These are phyloP conservation scores for Tylopilus sp. DNA, from an alignment of 1,284 basidiomycete genomes.

Conservation along the genomic window DNA sequence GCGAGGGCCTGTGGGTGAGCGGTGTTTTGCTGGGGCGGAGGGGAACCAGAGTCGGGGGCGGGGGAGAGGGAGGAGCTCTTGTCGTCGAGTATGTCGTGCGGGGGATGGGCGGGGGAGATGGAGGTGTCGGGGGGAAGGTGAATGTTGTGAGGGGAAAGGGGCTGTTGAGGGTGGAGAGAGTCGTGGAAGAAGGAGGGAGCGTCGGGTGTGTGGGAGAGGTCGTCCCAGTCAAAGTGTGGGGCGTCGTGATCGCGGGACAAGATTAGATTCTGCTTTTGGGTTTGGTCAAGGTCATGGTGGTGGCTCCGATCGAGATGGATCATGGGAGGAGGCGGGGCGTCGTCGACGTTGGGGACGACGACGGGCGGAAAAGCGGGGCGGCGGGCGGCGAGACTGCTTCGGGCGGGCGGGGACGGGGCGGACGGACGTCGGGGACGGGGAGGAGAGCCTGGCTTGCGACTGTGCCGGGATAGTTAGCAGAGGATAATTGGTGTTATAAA, in stretches of 20 bases:
- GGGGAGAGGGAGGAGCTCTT: conserved; percentile 55
- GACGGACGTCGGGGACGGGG: conserved; percentile 2
- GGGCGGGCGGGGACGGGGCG: conserved; percentile 2
- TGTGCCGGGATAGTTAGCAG: conserved; percentile 14
- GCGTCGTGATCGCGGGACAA: conserved; percentile 40
- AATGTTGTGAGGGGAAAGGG: conserved; percentile 26
- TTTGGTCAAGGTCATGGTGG: conserved; percentile 44
- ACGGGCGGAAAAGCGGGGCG: neutral
- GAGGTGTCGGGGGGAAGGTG: conserved; percentile 25
- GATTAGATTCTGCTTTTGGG: conserved; percentile 47
- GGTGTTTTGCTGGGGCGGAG: conserved; percentile 20
- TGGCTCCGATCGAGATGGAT: conserved; percentile 60
- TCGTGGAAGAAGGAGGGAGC: conserved; percentile 35
- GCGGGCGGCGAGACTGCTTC: neutral
- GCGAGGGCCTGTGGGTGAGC: conserved; percentile 5
- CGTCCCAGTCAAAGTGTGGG: conserved; percentile 45
- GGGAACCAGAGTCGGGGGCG: conserved; percentile 41
- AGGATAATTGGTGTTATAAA: conserved; percentile 32
- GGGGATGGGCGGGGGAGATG: conserved; percentile 27
- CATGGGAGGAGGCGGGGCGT: conserved; percentile 37
- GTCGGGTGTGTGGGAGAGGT: conserved; percentile 35
- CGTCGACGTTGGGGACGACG: neutral
- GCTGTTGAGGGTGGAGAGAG: conserved; percentile 21
- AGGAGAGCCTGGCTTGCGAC: neutral
- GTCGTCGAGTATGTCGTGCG: conserved; percentile 29